These are phyloP conservation scores for Aspergillus conjunctus DNA, from an alignment of 495 filamentous ascomycete species.

Conservation along the genomic window DNA sequence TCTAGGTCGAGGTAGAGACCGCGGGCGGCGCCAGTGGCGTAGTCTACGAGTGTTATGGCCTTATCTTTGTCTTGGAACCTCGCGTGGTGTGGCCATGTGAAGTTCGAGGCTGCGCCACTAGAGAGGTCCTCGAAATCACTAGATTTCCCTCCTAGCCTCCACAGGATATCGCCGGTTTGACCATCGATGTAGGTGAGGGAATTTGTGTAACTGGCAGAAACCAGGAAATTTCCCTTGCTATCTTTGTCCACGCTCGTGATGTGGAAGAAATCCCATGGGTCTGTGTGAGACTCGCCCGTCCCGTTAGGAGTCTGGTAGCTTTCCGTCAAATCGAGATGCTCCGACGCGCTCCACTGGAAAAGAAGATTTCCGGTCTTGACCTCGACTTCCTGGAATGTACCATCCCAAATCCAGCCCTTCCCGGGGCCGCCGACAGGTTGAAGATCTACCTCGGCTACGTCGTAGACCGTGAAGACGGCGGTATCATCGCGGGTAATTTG, in stretches of 20 bases:
- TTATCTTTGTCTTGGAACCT: conserved; percentile 33
- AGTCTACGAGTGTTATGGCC: conserved; percentile 43
- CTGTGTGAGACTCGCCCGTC: conserved; percentile 26
- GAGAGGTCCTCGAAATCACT: conserved; percentile 48
- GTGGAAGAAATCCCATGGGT: conserved; percentile 51
- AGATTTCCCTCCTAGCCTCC: conserved; percentile 46
- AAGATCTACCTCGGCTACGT: conserved; percentile 44
- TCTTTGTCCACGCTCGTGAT: conserved; percentile 51
- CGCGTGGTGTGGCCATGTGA: conserved; percentile 47
- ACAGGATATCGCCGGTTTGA: conserved; percentile 38
- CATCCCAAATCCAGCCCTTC: conserved; percentile 54
- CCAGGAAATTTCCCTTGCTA: conserved; percentile 42
- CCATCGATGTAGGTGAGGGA: conserved; percentile 41
- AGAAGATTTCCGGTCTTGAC: conserved; percentile 44
- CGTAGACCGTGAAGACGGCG: conserved; percentile 53
- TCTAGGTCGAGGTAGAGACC: conserved; percentile 50
- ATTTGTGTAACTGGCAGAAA: conserved; percentile 46
- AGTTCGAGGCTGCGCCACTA: conserved; percentile 41
- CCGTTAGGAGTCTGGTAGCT: conserved; percentile 26
- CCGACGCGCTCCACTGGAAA: conserved; percentile 47
- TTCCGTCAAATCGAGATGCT: conserved; percentile 39
- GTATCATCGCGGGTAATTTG: conserved; percentile 52
- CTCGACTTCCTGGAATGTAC: conserved; percentile 54
- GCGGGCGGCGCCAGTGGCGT: conserved; percentile 35
- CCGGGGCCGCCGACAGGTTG: conserved; percentile 38